These are phyloP conservation scores for Lentinula lateritia DNA, from an alignment of 768 basidiomycete genomes.

Conservation along the genomic window DNA sequence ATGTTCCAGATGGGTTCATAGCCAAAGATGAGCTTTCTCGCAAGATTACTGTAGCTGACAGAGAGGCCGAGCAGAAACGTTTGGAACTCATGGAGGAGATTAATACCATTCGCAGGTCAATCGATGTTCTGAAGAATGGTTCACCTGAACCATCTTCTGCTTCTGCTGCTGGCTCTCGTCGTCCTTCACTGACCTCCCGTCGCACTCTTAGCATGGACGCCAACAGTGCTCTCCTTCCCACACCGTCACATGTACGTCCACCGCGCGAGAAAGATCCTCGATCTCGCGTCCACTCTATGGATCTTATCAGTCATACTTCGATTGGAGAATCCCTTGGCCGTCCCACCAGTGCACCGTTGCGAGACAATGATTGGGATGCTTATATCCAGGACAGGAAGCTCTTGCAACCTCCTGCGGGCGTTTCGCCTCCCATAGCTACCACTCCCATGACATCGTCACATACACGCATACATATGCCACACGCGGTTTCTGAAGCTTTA, in stretches of 20 bases:
- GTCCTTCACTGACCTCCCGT: conserved; percentile 59
- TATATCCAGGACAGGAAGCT: conserved; percentile 85
- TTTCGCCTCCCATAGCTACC: conserved; percentile 74
- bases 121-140: conserved; percentile 69
- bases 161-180: conserved; percentile 50
- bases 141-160: conserved; percentile 57
- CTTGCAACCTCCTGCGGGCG: conserved; percentile 75
- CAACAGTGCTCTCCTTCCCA: conserved; percentile 40
- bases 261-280: conserved; percentile 67
- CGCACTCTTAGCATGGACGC: conserved; percentile 69
- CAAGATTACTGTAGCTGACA: conserved; percentile 27
- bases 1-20: conserved; percentile 71
- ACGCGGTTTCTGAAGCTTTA: conserved; percentile 73
- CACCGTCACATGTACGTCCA: conserved; percentile 57
- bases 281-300: conserved; percentile 68
- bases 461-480: conserved; percentile 51
- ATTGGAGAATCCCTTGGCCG: conserved; percentile 54
- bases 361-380: conserved; percentile 78
- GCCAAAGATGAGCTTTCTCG: conserved; percentile 36
- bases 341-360: conserved; percentile 69
- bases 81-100: conserved; percentile 74
- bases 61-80: conserved; percentile 54
- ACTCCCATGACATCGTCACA: conserved; percentile 32
- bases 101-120: conserved; percentile 71
- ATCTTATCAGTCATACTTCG: conserved; percentile 43